Base-by-base conservation (phyloP, 441 rosid species). In the Adansonia gregorii region DNA sequence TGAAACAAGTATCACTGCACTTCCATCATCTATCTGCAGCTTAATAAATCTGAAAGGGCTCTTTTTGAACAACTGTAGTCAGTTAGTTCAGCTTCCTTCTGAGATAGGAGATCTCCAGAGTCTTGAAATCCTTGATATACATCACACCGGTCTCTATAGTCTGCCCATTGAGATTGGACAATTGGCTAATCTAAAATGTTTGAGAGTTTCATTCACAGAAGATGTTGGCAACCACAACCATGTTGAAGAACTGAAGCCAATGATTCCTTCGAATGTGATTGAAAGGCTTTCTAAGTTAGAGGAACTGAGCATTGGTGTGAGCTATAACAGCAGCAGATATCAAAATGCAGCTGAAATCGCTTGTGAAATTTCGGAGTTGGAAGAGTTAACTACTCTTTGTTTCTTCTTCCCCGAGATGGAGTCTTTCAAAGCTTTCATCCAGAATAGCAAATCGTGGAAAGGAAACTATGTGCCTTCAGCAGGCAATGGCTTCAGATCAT, bases 41-140 rank as follows among this genome's bases (percentile, higher is more conserved):
- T 14, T 82, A 39, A 66, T 1, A 8, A 6, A 45, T 51, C 82
- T 85, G 9, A 82, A 51, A 80, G 83, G 82, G 20, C 78, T 85
- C 39, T 82, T 78, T 66, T 63, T 85, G 15, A 80, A 74, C 31
- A 60, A 79, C 27, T 85, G 87, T 60, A 39, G 49, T 27, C 8
- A 51, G 27, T 79, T 85, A 74, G 19, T 6, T 4, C 73, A 51
- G 24, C 76, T 82, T 31, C 80, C 87, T 22, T 60, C 45, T 8
- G 55, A 77, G 39, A 82, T 80, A 31, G 76, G 65, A 4, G 48
- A 78, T 27, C 76, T 85, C 39, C 31, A 2, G 19, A 39, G 52
- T 39, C 82, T 85, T 0, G 85, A 85, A 82, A 76, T 82, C 17
- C 87, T 85, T 51, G 87, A 82, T 67, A 80, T 80, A 58, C 76